Base-by-base conservation (phyloP, 768 basidiomycete species). In the Boletus barrowsii region DNA sequence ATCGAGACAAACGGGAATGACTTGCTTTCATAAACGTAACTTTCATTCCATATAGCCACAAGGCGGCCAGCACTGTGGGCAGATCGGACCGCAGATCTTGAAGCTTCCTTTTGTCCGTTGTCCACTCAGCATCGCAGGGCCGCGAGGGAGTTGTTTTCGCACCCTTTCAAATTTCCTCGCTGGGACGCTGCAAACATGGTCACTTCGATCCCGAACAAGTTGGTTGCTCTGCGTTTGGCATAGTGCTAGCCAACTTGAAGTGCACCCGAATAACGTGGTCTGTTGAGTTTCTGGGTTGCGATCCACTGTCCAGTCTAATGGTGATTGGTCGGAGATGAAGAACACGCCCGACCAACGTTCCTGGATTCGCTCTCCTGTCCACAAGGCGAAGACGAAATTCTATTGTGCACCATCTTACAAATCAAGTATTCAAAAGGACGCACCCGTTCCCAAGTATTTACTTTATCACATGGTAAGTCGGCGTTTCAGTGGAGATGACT, bases 361-460 rank as follows among this genome's bases (percentile, higher is more conserved):
- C 42, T 17, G 29, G 37, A 52, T 47, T 47, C 41, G 20, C 33
- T 20, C 46, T 40, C 26, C 40, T 18, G 18, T 3, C 45, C 42
- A 33, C 49, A 45, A 20, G 53, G 33, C 13, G 26, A 40, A 40
- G 46, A 26, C 22, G 20, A 55, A 47, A 35, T 55, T 61, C 57
- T 67, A 64, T 59, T 54, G 29, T 20, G 24, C 30, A 26, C 9
- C 36, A 59, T 59, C 54, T 37, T 64, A 67, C 65, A 62, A 35
- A 54, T 50, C 51, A 41, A 51, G 40, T n/a, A 54, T 40, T 18
- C 26, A 49, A 1, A 49, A 20, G 36, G 15, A 3, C n/a, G 3
- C 4, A 13, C 10, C 9, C 14, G 10, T 32, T 36, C 43, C 24
- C 24, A 20, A 20, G 15, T 5, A 15, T 14, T 70, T 53, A 70